Evolutionary conservation across 257 asterid genomes (phyloP).

Genomic region (Solanum pinnatisectum): DNA sequence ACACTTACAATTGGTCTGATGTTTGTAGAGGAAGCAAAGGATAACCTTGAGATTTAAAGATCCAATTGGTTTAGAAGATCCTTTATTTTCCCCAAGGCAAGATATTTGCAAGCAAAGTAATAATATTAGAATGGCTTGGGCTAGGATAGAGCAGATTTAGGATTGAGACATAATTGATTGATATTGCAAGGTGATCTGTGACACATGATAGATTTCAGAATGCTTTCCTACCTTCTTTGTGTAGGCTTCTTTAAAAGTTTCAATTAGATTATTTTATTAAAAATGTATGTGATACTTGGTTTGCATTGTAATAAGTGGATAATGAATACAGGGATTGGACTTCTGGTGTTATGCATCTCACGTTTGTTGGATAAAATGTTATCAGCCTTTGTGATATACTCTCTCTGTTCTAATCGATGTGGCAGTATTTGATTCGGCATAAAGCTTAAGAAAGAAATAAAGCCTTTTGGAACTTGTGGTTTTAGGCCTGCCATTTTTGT

Average conservation of each 20-base stretch:
- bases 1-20: neutral
- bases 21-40: neutral
- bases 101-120: neutral
- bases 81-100: neutral
- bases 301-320: neutral
- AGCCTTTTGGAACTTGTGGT: neutral
- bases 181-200: neutral
- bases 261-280: neutral
- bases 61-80: neutral
- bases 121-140: neutral
- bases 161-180: neutral
- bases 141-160: neutral
- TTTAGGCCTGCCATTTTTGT: neutral
- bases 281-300: neutral
- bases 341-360: neutral
- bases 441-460: neutral
- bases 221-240: neutral
- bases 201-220: neutral
- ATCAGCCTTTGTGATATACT: neutral
- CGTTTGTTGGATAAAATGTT: neutral
- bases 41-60: neutral
- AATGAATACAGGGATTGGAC: neutral
- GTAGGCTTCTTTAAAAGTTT: neutral
- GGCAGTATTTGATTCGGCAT: neutral
- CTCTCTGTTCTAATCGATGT: neutral